phyloP scores from a whole-genome alignment of 1,284 basidiomycete genomes.

The Ceratobasidium sp. region DNA sequence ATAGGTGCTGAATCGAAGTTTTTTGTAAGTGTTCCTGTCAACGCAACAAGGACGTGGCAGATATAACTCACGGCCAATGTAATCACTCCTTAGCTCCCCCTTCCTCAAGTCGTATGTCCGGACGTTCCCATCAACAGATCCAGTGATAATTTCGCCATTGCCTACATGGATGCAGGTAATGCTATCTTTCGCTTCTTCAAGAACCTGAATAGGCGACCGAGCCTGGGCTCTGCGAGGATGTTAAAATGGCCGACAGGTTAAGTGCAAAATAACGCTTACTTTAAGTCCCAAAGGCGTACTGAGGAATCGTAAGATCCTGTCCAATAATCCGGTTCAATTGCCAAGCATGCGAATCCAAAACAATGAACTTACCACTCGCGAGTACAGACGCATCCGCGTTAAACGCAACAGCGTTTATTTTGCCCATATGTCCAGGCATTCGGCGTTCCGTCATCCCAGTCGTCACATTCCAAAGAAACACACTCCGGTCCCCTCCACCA shows the following conservation, averaged over 20 bases:
- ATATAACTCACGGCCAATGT: conserved; percentile 80
- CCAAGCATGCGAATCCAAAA: background rate
- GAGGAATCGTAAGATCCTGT: conserved; percentile 87
- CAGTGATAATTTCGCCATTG: conserved; percentile 77
- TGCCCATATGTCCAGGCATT: conserved; percentile 89
- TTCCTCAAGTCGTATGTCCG: conserved; percentile 94
- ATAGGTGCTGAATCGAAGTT: conserved; percentile 76
- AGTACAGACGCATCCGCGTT: conserved; percentile 87
- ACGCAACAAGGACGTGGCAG: background rate
- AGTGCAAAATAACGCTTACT: conserved; percentile 62
- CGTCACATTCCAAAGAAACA: conserved; percentile 96
- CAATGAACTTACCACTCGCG: conserved; percentile 76
- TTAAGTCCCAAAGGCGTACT: conserved; percentile 89
- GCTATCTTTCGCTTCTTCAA: conserved; percentile 91
- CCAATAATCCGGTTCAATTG: conserved; percentile 56
- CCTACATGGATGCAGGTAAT: conserved; percentile 84
- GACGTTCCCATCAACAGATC: conserved; percentile 91
- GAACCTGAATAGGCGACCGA: conserved; percentile 87
- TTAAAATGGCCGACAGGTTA: background rate
- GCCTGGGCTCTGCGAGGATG: conserved; percentile 72
- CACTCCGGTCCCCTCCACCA: conserved; percentile 91
- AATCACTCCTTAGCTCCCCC: conserved; percentile 90
- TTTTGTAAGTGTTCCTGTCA: background rate
- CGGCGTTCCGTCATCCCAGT: conserved; percentile 85
- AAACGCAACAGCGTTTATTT: conserved; percentile 92